Conservation (phyloP, 768 basidiomycete species). For the Sarcomyxa edulis region DNA sequence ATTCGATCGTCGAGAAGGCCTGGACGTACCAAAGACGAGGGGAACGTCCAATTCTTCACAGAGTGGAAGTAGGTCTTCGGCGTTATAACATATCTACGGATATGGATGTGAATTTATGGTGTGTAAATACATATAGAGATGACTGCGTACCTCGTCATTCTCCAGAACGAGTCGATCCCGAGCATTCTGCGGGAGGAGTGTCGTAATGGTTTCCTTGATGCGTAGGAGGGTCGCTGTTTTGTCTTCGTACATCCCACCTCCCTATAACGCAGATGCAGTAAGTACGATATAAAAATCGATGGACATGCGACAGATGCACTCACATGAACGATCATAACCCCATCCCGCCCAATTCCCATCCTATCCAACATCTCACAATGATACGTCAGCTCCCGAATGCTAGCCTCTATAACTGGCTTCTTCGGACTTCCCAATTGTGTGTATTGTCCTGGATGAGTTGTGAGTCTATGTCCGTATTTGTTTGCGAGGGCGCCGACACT, state of each 20-base stretch:
- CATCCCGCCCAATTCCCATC: slow-evolving; percentile 79
- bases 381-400: slow-evolving; percentile 77
- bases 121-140: neutral
- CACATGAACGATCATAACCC: slow-evolving; percentile 85
- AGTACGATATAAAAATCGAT: neutral
- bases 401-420: slow-evolving; percentile 65
- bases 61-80: slow-evolving; percentile 81
- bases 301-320: slow-evolving; percentile 13
- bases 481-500: slow-evolving; percentile 62
- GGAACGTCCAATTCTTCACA: slow-evolving; percentile 82
- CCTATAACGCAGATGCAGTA: slow-evolving; percentile 28
- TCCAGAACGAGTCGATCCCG: slow-evolving; percentile 81
- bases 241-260: slow-evolving; percentile 81
- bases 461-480: slow-evolving; percentile 72
- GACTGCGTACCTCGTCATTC: slow-evolving; percentile 74
- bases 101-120: neutral
- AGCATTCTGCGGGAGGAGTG: slow-evolving; percentile 54
- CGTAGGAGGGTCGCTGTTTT: slow-evolving; percentile 67
- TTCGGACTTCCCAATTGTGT: slow-evolving; percentile 80
- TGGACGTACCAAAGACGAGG: slow-evolving; percentile 50
- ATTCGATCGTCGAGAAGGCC: slow-evolving; percentile 20
- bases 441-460: slow-evolving; percentile 86
- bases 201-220: slow-evolving; percentile 64
- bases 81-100: slow-evolving; percentile 71
- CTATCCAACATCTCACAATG: slow-evolving; percentile 85